Evolutionary conservation across 805 yeast genomes (phyloP).

Genomic region (Scheffersomyces amazonensis): DNA sequence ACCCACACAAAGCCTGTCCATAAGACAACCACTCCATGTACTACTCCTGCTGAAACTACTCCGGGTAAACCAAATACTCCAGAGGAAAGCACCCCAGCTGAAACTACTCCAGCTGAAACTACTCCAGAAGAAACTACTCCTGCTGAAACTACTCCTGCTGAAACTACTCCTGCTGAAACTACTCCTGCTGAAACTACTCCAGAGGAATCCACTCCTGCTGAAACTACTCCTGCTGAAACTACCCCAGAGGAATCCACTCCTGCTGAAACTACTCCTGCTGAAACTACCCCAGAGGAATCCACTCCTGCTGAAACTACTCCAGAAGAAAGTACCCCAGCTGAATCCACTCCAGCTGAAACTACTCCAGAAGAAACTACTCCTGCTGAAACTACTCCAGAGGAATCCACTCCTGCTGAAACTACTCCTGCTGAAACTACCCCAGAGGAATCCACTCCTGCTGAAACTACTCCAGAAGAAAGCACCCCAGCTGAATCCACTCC

Average conservation of each 20-base stretch:
- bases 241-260: neutral
- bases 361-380: neutral
- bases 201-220: slow-evolving; percentile 3
- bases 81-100: neutral
- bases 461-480: slow-evolving; percentile 18
- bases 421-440: slow-evolving; percentile 2
- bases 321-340: neutral
- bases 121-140: neutral
- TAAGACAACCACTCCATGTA: neutral
- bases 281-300: neutral
- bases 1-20: slow-evolving; percentile 5
- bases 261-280: neutral
- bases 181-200: neutral
- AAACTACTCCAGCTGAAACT: neutral
- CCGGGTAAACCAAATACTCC: neutral
- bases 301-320: slow-evolving; percentile 2
- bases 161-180: neutral
- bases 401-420: slow-evolving; percentile 1
- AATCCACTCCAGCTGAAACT: neutral
- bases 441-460: slow-evolving; percentile 3
- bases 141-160: neutral
- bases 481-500: slow-evolving; percentile 5
- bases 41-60: neutral
- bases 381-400: neutral
- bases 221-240: slow-evolving; percentile 6